Evolutionary conservation across 1,284 basidiomycete genomes (phyloP), one percentile per base, ranked within the genome.

Genomic region (Puccinia novopanici): DNA sequence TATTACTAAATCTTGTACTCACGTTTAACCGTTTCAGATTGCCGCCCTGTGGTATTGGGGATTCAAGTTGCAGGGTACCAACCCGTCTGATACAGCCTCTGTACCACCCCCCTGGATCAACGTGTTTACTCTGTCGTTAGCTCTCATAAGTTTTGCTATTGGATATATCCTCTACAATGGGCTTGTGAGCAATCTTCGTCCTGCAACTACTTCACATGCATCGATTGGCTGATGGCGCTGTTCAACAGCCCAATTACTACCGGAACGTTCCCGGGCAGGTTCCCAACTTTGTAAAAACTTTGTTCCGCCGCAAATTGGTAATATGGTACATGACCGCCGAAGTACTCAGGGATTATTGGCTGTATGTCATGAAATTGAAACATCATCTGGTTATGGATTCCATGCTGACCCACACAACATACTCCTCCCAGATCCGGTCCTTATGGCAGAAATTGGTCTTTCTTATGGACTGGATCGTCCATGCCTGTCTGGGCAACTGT

Each of bases 21-120:
- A 24, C 10, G 2, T 4, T 22, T 65, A 13, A 13, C 24, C 52
- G 50, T 37, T 55, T 9, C 95, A 94, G 94, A 91, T 95, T 13
- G 92, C 94, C 1, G 93, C 92, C 10, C 87, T 96, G 54, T 96
- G 94, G 94, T 96, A 93, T 85, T 96, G 94, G 94, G 94, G 94
- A 83, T 90, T 91, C 86, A 89, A 90, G 72, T 88, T 96, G 81
- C 91, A 91, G 84, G 87, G 88, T 19, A 87, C 87, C 17, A 81
- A 86, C 57, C 87, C 89, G 61, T 87, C 87, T 75, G 88, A 88
- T 82, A 84, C 88, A 59, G 86, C 91, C 17, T 92, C 92, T 71
- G 84, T 86, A 50, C 83, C 84, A 5, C 86, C 86, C 2, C 80
- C 82, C 24, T 84, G 84, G 71, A 86, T 95, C 83, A 90, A 91